Percentiles rank a stretch among this genome's conserved stretches.
phyloP scores from a whole-genome alignment of 2,329 filamentous ascomycete genomes.

The Biscogniauxia mediterranea region DNA sequence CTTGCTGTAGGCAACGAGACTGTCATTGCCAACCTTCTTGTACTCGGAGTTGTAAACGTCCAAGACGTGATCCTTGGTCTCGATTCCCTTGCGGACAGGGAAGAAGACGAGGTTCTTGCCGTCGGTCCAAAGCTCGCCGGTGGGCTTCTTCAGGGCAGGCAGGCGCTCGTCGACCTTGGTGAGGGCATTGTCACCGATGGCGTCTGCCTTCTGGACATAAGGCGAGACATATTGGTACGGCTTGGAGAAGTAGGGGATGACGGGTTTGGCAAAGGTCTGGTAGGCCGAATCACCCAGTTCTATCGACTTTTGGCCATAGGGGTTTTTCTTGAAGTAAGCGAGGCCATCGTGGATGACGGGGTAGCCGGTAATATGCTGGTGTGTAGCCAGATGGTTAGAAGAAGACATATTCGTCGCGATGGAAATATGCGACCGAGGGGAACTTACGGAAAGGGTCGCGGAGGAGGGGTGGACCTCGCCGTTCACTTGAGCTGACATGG shows the following conservation, averaged over 20 bases:
- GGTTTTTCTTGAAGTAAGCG: conserved; percentile 74
- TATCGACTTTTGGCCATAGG: conserved; percentile 80
- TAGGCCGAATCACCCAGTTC: conserved; percentile 73
- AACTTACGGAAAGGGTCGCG: conserved; percentile 34
- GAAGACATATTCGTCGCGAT: background rate
- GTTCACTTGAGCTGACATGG: conserved; percentile 35
- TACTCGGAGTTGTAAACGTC: conserved; percentile 56
- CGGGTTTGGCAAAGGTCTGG: conserved; percentile 70
- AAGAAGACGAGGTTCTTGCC: conserved; percentile 61
- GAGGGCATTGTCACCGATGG: conserved; percentile 70
- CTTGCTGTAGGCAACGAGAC: conserved; percentile 66
- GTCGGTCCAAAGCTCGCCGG: conserved; percentile 64
- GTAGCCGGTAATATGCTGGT: conserved; percentile 79
- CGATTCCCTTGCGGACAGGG: conserved; percentile 60
- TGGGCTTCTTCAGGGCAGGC: conserved; percentile 73
- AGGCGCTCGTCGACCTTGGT: conserved; percentile 67
- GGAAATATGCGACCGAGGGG: background rate
- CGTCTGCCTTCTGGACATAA: conserved; percentile 80
- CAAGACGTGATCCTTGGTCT: conserved; percentile 61
- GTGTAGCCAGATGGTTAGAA: background rate
- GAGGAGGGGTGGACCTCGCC: conserved; percentile 33
- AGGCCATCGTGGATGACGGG: conserved; percentile 79
- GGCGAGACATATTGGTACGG: conserved; percentile 82
- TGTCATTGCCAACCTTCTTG: conserved; percentile 63
- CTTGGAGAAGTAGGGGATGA: conserved; percentile 74